phyloP scores from a whole-genome alignment of 192 early-diverging fungal genomes.

The Coemansia sp. region DNA sequence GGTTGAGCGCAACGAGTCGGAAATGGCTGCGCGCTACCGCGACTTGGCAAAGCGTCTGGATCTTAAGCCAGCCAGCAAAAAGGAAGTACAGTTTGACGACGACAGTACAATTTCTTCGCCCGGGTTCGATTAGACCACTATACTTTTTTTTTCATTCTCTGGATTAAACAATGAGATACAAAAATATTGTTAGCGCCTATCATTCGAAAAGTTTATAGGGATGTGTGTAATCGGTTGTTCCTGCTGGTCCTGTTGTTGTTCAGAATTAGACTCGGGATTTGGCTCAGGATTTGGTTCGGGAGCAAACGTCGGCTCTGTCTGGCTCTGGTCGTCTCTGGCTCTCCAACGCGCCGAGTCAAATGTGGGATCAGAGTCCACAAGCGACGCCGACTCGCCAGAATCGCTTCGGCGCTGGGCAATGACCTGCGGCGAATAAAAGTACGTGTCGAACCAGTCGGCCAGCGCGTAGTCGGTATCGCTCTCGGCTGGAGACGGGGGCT shows the following conservation, averaged over 20 bases:
- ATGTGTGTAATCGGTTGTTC: conserved; percentile 4
- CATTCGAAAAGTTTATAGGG: conserved; percentile 16
- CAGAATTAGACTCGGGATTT: background rate
- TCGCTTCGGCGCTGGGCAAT: conserved; percentile 3
- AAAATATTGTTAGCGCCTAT: background rate
- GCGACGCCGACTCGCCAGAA: conserved; percentile 19
- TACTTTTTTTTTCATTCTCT: background rate
- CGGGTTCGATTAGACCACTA: background rate
- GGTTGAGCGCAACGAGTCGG: conserved; percentile 15
- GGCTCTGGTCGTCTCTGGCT: background rate
- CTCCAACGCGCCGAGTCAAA: conserved; percentile 25
- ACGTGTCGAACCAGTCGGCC: conserved; percentile 50
- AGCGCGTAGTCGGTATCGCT: conserved; percentile 8
- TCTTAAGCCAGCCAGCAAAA: conserved; percentile 8
- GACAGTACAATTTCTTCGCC: conserved; percentile 11
- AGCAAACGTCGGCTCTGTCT: background rate
- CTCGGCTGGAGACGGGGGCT: background rate
- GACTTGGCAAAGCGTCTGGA: conserved; percentile 8
- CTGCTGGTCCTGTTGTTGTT: background rate
- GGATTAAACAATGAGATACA: background rate
- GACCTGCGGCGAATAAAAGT: conserved; percentile 23
- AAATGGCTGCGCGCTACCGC: conserved; percentile 47
- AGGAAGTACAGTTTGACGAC: conserved; percentile 15
- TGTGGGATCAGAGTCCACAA: conserved; percentile 36
- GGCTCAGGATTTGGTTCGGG: background rate